Conservation (phyloP, 2,329 filamentous ascomycete species). For the Beauveria asiatica region DNA sequence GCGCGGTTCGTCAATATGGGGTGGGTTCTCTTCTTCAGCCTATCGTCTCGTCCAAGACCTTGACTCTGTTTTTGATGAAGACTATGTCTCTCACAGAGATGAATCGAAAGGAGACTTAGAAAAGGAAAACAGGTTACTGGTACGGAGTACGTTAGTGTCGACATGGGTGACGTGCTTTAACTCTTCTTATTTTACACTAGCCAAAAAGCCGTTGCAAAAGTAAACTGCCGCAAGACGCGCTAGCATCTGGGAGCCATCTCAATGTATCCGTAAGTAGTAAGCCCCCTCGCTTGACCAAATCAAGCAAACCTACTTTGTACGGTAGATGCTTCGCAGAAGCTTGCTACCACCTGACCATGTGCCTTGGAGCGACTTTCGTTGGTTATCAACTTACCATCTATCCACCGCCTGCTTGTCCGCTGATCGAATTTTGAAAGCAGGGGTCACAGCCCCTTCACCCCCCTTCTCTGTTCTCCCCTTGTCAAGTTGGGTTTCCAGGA, state of each 20-base stretch:
- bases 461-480: neutral
- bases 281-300: neutral
- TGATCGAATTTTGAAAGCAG: neutral
- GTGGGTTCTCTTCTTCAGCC: neutral
- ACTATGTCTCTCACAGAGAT: neutral
- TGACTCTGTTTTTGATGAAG: neutral
- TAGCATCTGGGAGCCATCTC: neutral
- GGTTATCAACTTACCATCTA: no score
- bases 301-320: neutral
- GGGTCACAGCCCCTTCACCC: neutral
- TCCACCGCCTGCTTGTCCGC: neutral
- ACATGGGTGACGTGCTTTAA: neutral
- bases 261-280: neutral
- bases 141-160: neutral
- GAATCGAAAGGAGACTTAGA: neutral
- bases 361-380: neutral
- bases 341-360: neutral
- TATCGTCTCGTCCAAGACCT: neutral
- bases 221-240: neutral
- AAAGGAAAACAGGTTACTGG: neutral
- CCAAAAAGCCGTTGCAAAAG: neutral
- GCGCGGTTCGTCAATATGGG: neutral
- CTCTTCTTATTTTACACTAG: neutral
- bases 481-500: neutral
- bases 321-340: neutral